phyloP scores from a whole-genome alignment of 2,329 filamentous ascomycete species.

The Pestalotiopsis sp. region DNA sequence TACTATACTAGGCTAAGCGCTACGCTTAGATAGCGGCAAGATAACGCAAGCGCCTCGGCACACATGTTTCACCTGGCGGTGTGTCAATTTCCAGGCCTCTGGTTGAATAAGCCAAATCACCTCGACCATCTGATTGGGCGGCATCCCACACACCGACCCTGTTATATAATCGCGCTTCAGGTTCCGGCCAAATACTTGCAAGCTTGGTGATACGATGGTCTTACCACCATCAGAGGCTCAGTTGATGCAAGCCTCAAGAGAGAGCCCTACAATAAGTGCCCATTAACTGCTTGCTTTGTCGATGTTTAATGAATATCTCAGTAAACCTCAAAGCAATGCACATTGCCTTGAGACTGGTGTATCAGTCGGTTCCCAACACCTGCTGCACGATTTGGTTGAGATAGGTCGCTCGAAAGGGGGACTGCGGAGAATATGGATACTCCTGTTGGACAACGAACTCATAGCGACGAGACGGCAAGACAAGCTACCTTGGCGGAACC shows the following conservation, averaged over 20 bases:
- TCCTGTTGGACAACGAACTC: no score
- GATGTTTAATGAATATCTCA: no score
- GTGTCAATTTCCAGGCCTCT: neutral
- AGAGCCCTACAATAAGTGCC: no score
- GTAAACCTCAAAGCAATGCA: no score
- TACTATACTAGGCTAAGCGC: neutral
- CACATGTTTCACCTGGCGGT: neutral
- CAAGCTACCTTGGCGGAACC: no score
- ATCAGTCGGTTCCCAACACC: no score
- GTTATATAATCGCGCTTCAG: neutral
- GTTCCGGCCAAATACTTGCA: neutral
- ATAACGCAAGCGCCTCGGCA: neutral
- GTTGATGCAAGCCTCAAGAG: neutral
- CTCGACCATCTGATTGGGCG: neutral
- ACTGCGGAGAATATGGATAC: no score
- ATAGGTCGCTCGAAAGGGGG: no score
- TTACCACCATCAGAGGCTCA: neutral
- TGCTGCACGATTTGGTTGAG: no score
- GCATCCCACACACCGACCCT: neutral
- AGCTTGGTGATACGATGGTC: neutral
- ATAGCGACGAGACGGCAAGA: no score
- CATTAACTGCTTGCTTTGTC: no score
- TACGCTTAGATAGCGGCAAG: neutral
- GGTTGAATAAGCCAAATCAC: neutral
- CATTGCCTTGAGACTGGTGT: no score